Conservation (phyloP, 768 basidiomycete species). For the Suillus sp. region DNA sequence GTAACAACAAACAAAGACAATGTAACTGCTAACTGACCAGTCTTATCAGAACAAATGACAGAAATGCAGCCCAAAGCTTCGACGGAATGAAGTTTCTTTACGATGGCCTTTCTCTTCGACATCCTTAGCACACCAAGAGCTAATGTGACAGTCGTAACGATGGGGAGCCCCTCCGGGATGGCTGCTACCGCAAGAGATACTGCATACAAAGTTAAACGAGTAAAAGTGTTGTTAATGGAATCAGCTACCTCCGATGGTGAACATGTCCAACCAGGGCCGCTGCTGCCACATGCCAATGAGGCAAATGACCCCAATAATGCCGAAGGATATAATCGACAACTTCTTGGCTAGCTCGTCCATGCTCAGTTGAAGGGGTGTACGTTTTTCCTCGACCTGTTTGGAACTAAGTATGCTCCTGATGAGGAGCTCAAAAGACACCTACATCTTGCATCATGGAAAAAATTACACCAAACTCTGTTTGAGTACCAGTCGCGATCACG, state of each 20-base stretch:
- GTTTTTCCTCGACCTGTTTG: slow-evolving; percentile 73
- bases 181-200: slow-evolving; percentile 98
- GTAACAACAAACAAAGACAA: background rate
- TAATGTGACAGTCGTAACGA: slow-evolving; percentile 96
- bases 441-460: slow-evolving; percentile 99
- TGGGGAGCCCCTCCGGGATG: slow-evolving; percentile 95
- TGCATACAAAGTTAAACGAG: slow-evolving; percentile 35
- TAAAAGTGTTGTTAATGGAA: background rate
- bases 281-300: slow-evolving; percentile 85
- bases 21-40: slow-evolving; percentile 50
- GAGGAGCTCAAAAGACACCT: slow-evolving; percentile 18
- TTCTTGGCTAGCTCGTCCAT: slow-evolving; percentile 98
- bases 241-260: slow-evolving; percentile 90
- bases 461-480: slow-evolving; percentile 94
- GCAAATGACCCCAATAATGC: slow-evolving; percentile 92
- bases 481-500: slow-evolving; percentile 81
- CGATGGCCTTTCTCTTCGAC: slow-evolving; percentile 94
- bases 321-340: slow-evolving; percentile 87
- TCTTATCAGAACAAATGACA: slow-evolving; percentile 98
- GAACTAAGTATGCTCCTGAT: slow-evolving; percentile 7
- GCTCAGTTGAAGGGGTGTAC: slow-evolving; percentile 87
- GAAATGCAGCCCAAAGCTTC: slow-evolving; percentile 93
- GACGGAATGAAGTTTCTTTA: slow-evolving; percentile 95
- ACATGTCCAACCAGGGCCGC: slow-evolving; percentile 95
- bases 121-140: slow-evolving; percentile 93